phyloP scores from a whole-genome alignment of 2,329 filamentous ascomycete genomes.

The Metarhizium sp. region DNA sequence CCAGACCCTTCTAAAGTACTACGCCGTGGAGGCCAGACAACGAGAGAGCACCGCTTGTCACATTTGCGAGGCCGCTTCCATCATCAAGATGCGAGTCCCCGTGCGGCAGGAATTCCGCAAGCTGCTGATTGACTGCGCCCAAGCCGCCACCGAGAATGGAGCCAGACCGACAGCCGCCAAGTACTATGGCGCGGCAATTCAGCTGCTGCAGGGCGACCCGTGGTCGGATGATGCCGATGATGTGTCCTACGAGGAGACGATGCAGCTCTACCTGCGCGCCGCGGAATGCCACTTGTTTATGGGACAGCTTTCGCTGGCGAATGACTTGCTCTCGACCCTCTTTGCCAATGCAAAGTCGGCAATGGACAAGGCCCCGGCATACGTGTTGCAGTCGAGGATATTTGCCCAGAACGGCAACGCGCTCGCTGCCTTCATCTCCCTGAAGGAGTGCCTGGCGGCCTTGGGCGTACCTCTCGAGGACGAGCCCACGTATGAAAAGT shows the following conservation, averaged over 20 bases:
- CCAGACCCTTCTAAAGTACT: conserved; percentile 68
- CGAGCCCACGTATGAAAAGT: conserved; percentile 62
- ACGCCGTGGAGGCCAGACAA: conserved; percentile 47
- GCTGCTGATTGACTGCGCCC: conserved; percentile 70
- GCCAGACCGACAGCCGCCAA: conserved; percentile 73
- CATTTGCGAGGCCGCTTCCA: conserved; percentile 65
- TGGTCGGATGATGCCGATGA: conserved; percentile 66
- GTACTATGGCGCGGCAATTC: conserved; percentile 69
- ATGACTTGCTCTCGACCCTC: conserved; percentile 58
- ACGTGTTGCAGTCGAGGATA: conserved; percentile 73
- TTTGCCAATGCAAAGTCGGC: conserved; percentile 61
- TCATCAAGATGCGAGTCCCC: conserved; percentile 59
- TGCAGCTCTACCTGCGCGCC: conserved; percentile 67
- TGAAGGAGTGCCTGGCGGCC: conserved; percentile 62
- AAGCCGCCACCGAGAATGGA: conserved; percentile 70
- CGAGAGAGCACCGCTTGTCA: conserved; percentile 72
- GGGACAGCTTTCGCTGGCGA: conserved; percentile 58
- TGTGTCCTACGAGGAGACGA: conserved; percentile 76
- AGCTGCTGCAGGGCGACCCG: conserved; percentile 67
- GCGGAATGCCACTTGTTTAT: conserved; percentile 79
- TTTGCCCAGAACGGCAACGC: conserved; percentile 66
- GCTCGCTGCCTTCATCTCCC: conserved; percentile 54
- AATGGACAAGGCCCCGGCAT: conserved; percentile 75
- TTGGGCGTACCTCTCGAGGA: conserved; percentile 59
- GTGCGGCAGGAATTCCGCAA: conserved; percentile 60